A percentile compares a stretch with the other conserved stretches of the same genome.
Evolutionary conservation across 2,329 filamentous ascomycete genomes (phyloP).

Genomic region (Fusarium praegraminearum): DNA sequence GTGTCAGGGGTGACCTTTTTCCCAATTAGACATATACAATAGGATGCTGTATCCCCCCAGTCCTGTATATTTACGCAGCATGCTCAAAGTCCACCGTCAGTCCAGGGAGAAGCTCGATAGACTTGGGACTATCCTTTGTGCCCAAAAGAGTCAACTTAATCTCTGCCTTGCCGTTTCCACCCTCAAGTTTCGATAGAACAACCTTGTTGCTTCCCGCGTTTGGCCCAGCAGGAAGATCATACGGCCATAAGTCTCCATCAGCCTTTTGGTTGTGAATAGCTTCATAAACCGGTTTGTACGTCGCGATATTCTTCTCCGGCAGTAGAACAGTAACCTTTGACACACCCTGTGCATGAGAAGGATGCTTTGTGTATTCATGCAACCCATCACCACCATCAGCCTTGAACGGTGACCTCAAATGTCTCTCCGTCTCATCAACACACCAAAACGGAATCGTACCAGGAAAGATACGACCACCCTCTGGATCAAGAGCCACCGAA

Average conservation of each 20-base stretch:
- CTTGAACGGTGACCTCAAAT: conserved; percentile 65
- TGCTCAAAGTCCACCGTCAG: conserved; percentile 41
- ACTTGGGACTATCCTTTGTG: conserved; percentile 40
- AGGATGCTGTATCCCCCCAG: background rate
- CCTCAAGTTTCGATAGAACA: conserved; percentile 12
- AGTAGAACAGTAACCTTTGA: conserved; percentile 57
- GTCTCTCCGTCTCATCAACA: conserved; percentile 69
- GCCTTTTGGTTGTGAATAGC: conserved; percentile 44
- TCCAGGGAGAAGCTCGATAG: conserved; percentile 41
- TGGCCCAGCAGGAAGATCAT: conserved; percentile 31
- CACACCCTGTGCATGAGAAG: conserved; percentile 64
- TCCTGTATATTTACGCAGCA: conserved; percentile 2
- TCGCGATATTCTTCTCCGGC: conserved; percentile 33
- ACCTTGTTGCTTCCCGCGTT: conserved; percentile 34
- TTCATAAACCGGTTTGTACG: conserved; percentile 44
- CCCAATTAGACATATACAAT: too few species aligned
- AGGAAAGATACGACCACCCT: conserved; percentile 50
- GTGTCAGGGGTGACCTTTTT: too few species aligned
- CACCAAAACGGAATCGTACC: conserved; percentile 74
- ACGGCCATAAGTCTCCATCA: conserved; percentile 31
- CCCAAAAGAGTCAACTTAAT: conserved; percentile 42
- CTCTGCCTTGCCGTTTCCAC: conserved; percentile 19
- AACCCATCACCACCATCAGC: conserved; percentile 36
- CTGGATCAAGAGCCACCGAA: conserved; percentile 55
- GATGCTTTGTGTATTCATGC: conserved; percentile 56